These are phyloP conservation scores for Warburgia ugandensis DNA, from an alignment of 164 flowering plant genomes.

Conservation along the genomic window DNA sequence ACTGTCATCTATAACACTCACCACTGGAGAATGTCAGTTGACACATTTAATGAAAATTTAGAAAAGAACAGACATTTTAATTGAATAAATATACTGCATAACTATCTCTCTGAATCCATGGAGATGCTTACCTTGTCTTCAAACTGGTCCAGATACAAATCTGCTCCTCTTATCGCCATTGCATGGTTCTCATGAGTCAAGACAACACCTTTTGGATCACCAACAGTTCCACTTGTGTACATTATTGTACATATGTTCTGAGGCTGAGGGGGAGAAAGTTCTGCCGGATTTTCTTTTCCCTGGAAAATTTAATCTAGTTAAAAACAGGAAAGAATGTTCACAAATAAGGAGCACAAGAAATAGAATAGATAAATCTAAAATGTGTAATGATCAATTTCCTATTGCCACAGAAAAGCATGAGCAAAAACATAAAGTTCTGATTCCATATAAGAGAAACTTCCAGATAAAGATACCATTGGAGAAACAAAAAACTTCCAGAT, in stretches of 20 bases:
- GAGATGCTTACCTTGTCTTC: constrained; percentile 87
- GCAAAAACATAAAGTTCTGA: too few species aligned
- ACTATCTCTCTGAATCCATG: too few species aligned
- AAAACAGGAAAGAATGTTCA: neutral
- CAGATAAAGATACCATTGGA: too few species aligned
- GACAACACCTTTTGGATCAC: constrained; percentile 91
- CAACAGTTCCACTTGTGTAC: constrained; percentile 99
- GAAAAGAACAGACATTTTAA: too few species aligned
- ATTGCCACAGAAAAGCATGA: too few species aligned
- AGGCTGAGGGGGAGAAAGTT: constrained; percentile 49
- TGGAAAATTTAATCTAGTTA: constrained; percentile 12
- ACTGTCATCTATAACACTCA: constrained; percentile 63
- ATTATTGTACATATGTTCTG: constrained; percentile 65
- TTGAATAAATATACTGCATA: too few species aligned
- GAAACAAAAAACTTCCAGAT: too few species aligned
- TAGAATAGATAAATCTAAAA: too few species aligned
- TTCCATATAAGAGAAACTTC: neutral
- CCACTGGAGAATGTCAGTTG: neutral
- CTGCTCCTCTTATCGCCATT: constrained; percentile 45
- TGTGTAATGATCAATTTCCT: too few species aligned
- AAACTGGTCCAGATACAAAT: constrained; percentile 73
- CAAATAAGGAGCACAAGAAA: neutral
- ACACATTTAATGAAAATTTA: neutral
- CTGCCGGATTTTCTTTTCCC: constrained; percentile 64
- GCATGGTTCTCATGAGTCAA: constrained; percentile 72